A percentile compares a stretch with the other conserved stretches of the same genome.
phyloP scores from a whole-genome alignment of 208 protist genomes.

The Acanthamoeba castellanii region DNA sequence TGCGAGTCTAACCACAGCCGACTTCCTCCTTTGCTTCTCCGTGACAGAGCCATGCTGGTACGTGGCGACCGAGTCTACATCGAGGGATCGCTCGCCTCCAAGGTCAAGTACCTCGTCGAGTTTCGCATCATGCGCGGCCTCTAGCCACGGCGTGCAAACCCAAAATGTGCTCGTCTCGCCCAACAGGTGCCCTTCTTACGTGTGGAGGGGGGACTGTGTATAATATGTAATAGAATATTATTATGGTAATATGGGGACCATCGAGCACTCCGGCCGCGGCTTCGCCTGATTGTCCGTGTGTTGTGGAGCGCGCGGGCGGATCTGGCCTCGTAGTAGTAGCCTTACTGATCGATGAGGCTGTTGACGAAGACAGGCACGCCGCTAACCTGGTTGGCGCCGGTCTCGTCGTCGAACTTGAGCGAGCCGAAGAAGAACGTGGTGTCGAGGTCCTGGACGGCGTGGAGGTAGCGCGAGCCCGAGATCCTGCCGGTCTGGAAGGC shows the following conservation, averaged over 20 bases:
- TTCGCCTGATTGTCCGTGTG: no score
- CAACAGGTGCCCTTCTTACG: no score
- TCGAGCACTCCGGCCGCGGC: no score
- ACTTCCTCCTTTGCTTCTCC: no score
- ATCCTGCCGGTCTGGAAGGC: constrained; percentile 41
- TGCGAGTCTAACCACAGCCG: no score
- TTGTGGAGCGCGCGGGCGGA: not conserved
- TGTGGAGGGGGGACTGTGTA: no score
- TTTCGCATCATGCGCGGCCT: constrained; percentile 33
- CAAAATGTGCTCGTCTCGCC: no score
- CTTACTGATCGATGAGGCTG: not conserved
- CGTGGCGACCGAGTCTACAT: constrained; percentile 18
- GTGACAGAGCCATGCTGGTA: not conserved
- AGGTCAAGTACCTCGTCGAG: constrained; percentile 57
- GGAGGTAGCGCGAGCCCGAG: not conserved
- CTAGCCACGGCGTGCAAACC: no score
- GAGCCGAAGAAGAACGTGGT: constrained; percentile 18
- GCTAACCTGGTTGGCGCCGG: not conserved
- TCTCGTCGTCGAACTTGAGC: not conserved
- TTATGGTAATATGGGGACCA: no score
- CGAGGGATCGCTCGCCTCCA: not conserved
- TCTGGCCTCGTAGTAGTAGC: no score
- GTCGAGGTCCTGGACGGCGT: not conserved
- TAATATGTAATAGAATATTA: no score
- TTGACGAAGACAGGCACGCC: constrained; percentile 1